Base-by-base conservation (phyloP, 192 early-diverging fungal species). In the Glomus cerebriforme region DNA sequence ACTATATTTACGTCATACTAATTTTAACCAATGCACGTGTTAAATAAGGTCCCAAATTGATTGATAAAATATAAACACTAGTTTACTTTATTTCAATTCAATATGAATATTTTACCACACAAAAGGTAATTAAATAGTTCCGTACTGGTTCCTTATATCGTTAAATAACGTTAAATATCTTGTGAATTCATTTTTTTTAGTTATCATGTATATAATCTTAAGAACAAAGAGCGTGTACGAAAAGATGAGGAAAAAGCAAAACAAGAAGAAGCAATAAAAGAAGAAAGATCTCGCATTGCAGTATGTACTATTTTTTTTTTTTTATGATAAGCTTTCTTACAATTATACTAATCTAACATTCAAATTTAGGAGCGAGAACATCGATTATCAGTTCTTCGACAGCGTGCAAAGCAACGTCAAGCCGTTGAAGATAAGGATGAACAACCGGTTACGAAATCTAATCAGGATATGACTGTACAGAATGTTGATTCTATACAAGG, bases 161-260 rank as follows among this genome's bases (percentile, higher is more conserved):
- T 31, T 10, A 12, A 43, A 12, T 12, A 69, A 59, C 32, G 8
- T 73, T 73, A 39, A 66, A 24, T 35, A 19, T 7, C n/a, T 77
- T 4, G 7, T 9, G 22, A 47, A 5, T 49, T 32, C 54, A 37
- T 54, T 27, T 43, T 35, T 70, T 71, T 59, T 29, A 68, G 92
- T 64, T 94, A 92, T 90, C 91, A 94, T 81, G 92, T 93, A 22
- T 93, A 93, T 67, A 93, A 87, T 74, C 87, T 89, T 78, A 89
- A 89, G 68, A 94, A 94, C 80, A 81, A 84, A 7, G 93, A 92
- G 69, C 81, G 82, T 67, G 93, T 94, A 35, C 83, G 84, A 9
- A 78, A 80, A 74, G 93, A 94, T 72, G 93, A 94, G 66, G 92
- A 89, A 39, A 83, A 89, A 64, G 92, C 92, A n/a, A 82, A 85